A percentile compares a stretch with the other conserved stretches of the same genome.
Conservation (phyloP, 768 basidiomycete genomes). For the Clitopilus hobsonii region DNA sequence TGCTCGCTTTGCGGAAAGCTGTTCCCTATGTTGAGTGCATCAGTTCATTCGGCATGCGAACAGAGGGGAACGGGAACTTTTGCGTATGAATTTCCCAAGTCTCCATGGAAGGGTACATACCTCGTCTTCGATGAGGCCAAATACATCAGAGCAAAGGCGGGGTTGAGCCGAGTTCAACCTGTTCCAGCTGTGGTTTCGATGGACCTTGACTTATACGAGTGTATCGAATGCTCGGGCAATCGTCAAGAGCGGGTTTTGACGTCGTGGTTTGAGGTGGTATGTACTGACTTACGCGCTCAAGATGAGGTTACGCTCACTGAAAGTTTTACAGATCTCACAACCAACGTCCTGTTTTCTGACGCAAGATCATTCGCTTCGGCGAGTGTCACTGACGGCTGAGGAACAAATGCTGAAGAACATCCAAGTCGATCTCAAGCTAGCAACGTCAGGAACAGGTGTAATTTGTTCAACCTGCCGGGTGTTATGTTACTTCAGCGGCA, state of each 20-base stretch:
- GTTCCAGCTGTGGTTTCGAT: no score
- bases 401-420: neutral
- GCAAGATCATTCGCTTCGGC: neutral
- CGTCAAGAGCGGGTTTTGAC: neutral
- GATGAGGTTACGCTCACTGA: no score
- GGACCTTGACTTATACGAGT: neutral
- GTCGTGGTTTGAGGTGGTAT: neutral
- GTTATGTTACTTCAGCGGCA: neutral
- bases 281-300: no score
- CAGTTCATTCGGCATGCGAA: neutral
- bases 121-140: neutral
- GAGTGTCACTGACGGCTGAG: neutral
- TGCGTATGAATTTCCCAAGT: neutral
- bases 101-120: neutral
- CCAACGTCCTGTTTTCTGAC: neutral
- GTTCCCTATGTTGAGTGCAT: neutral
- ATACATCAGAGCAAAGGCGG: neutral
- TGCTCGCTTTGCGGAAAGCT: neutral
- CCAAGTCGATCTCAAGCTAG: neutral
- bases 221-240: neutral
- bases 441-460: no score
- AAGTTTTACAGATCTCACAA: neutral
- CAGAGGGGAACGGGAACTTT: neutral
- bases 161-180: no score
- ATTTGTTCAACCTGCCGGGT: neutral